phyloP scores from a whole-genome alignment of 2,329 filamentous ascomycete species.

The Microcyclospora pomicola region DNA sequence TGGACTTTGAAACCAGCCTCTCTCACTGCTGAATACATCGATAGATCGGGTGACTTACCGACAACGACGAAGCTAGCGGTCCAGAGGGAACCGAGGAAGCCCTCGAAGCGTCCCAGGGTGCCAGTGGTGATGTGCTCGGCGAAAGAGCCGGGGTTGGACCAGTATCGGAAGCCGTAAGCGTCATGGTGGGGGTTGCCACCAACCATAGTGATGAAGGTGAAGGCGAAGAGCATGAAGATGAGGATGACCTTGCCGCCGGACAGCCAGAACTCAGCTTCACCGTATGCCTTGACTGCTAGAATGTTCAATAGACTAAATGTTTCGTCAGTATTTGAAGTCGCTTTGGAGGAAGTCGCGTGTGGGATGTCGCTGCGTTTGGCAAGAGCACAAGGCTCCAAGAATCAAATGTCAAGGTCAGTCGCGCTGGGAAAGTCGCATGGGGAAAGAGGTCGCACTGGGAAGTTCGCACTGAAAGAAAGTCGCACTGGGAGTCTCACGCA shows the following conservation, averaged over 20 bases:
- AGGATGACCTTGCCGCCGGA: conserved; percentile 36
- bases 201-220: conserved; percentile 24
- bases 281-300: conserved; percentile 32
- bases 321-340: conserved; percentile 7
- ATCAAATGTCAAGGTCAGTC: conserved; percentile 1
- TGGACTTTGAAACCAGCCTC: no score
- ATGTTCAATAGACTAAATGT: conserved; percentile 26
- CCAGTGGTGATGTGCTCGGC: conserved; percentile 17
- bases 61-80: conserved; percentile 34
- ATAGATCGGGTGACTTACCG: no score
- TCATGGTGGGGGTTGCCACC: conserved; percentile 23
- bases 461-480: conserved; percentile 4
- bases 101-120: conserved; percentile 20
- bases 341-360: not conserved
- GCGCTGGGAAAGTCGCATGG: no score
- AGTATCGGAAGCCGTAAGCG: conserved; percentile 31
- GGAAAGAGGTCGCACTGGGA: no score
- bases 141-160: conserved; percentile 25
- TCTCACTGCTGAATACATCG: no score
- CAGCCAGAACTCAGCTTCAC: conserved; percentile 37
- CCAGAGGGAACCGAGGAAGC: conserved; percentile 23
- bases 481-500: conserved; percentile 20
- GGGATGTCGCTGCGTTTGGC: no score
- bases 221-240: conserved; percentile 32
- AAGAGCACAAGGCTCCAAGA: no score